phyloP scores from a whole-genome alignment of 2,329 filamentous ascomycete species.

The Alternaria panax region DNA sequence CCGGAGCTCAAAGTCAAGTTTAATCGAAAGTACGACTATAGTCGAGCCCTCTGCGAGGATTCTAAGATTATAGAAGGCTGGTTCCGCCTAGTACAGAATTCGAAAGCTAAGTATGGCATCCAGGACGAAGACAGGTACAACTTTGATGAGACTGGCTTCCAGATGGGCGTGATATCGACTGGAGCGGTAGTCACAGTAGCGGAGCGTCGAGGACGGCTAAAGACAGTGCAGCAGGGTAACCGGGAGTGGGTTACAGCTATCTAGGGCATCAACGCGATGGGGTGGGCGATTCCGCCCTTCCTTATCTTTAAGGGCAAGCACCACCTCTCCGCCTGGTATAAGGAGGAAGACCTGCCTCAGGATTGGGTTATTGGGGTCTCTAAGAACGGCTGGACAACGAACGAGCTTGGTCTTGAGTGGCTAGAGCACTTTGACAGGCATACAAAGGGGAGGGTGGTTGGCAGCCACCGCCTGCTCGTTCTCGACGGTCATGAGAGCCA shows the following conservation, averaged over 20 bases:
- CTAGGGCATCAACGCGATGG: slow-evolving; percentile 25
- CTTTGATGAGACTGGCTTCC: slow-evolving; percentile 28
- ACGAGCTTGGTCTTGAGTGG: neutral
- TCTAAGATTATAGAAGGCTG: slow-evolving; percentile 12
- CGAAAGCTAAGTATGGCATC: slow-evolving; percentile 21
- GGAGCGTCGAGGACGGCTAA: slow-evolving; percentile 21
- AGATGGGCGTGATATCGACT: slow-evolving; percentile 20
- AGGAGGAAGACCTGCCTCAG: slow-evolving; percentile 9
- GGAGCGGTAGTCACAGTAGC: slow-evolving; percentile 15
- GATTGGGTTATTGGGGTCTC: slow-evolving; percentile 25
- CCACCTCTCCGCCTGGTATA: slow-evolving; percentile 15
- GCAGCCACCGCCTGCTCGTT: slow-evolving; percentile 23
- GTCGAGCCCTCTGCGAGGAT: slow-evolving; percentile 8
- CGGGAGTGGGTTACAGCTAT: slow-evolving; percentile 39
- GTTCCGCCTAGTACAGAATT: slow-evolving; percentile 19
- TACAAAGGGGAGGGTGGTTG: neutral
- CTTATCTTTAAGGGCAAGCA: slow-evolving; percentile 18
- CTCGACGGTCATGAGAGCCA: slow-evolving; percentile 34
- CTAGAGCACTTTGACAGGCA: neutral
- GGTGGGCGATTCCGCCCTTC: slow-evolving; percentile 18
- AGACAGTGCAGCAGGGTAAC: slow-evolving; percentile 34
- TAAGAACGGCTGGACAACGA: neutral
- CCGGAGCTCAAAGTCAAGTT: slow-evolving; percentile 12
- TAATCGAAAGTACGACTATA: slow-evolving; percentile 11
- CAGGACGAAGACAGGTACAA: slow-evolving; percentile 24